Evolutionary conservation across 345 rosid genomes (phyloP).

Genomic region (Eucalyptus pumila): DNA sequence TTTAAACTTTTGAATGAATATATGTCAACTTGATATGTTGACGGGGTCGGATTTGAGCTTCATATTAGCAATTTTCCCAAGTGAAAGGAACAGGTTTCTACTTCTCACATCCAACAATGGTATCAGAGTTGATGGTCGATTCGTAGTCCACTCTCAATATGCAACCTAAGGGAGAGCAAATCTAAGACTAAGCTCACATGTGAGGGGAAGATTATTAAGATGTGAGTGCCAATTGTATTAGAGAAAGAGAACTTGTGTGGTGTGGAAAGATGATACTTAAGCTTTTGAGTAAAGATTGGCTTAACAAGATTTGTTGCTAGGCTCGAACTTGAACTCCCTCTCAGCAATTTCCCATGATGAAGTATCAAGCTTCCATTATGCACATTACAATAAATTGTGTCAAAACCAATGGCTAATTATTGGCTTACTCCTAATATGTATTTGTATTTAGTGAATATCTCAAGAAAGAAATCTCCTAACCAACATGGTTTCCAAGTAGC

Average conservation of each 20-base stretch:
- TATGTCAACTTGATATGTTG: background rate
- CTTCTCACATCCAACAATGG: background rate
- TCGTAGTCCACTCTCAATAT: too few species aligned
- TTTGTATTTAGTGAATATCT: background rate
- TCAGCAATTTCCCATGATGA: background rate
- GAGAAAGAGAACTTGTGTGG: too few species aligned
- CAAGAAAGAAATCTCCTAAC: background rate
- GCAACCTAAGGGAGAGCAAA: background rate
- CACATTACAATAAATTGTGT: background rate
- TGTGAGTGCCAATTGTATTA: background rate
- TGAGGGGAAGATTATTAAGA: background rate
- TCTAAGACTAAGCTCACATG: background rate
- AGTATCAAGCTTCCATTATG: background rate
- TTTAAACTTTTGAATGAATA: background rate
- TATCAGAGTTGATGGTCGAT: background rate
- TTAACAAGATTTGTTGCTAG: background rate
- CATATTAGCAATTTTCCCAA: background rate
- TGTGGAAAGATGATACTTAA: background rate
- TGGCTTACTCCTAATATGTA: background rate
- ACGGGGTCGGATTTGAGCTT: fast-evolving
- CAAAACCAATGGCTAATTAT: background rate
- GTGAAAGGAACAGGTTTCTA: fast-evolving
- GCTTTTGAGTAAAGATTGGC: background rate
- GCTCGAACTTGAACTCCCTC: fast-evolving
- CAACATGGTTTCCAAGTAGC: background rate